Base-by-base conservation (phyloP, 805 yeast species). In the Spathaspora passalidarum region DNA sequence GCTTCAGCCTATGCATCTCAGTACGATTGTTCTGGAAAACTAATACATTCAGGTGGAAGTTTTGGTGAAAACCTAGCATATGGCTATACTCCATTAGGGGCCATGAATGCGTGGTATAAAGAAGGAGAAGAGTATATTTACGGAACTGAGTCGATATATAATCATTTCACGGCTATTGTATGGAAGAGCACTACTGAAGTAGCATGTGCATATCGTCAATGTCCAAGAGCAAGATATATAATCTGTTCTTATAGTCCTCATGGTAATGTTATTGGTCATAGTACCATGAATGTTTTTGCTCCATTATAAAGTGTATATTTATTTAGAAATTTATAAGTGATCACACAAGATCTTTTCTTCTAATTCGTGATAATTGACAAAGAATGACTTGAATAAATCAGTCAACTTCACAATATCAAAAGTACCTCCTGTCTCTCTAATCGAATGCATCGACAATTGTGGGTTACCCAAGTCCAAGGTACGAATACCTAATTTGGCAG, bases 391-490 rank as follows among this genome's bases (percentile, higher is more conserved):
- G 61, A 86, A 89, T 49, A 91, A 69, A 40, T 67, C 65, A 37
- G 81, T 76, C 49, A 88, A 80, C 48, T 75, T 71, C 41, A 72
- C 82, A 22, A 92, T 72, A 66, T 91, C 98, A 41, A 68, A 71
- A 17, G 87, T 65, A 17, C 96, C 96, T 29, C 95, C 91, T 4
- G 96, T 90, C 65, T 91, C 98, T 63, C 97, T 79, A 49, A 88
- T 84, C 1, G 95, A 86, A 60, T 91, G 98, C 98, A 91, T 91
- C 48, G 94, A 83, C 56, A 91, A 71, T 58, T 90, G 94, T 1
- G 97, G 96, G 57, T 88, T 88, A 47, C 98, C 98, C 44, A 91
- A 66, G 65, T 91, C 98, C 49, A 91, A 66, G 2, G 96, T 88
- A 60, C 94, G 78, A 42, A 91, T 77, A 44, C 98, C 98, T 32